Evolutionary conservation across 495 filamentous ascomycete species (phyloP), one percentile per base, ranked within the genome.

Genomic region (Chaetomidium leptoderma): DNA sequence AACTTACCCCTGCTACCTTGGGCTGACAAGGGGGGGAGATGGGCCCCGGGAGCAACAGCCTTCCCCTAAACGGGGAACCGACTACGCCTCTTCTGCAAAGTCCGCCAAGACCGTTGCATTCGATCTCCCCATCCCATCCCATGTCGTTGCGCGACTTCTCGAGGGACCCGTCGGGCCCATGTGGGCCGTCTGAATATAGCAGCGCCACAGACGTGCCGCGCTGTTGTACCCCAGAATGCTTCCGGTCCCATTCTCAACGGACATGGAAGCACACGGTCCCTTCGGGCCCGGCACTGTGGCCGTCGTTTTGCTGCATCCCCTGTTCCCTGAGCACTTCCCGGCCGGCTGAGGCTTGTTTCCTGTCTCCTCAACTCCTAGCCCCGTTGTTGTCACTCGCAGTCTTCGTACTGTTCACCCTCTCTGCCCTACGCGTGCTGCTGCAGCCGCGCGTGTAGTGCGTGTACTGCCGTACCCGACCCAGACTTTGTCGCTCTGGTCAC

Each of bases 141-240:
- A 64, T 44, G 39, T 63, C 57, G 62, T 61, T 64, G 58, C 57
- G 29, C 52, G 59, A 60, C 56, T 48, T 59, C 45, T 39, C 51
- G n/a, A 59, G 48, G 44, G 44, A 46, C 21, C 39, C 53, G 40
- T 16, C 52, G 53, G 60, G 56, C 55, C 43, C 56, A n/a, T 59
- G 60, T 59, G 57, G 45, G 44, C 56, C 64, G 58, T 72, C 70
- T 76, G 67, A 73, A 75, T 74, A 76, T 75, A 76, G 73, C 74
- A 77, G 73, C 71, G 74, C 74, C 71, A 68, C 68, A 56, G 23
- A 48, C 57, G 51, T 68, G 67, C 70, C 59, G 61, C 63, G 47
- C 45, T 46, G 55, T 58, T 10, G 59, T 59, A 57, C 63, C 58
- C 59, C 58, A 60, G 47, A 57, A 57, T 58, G 55, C 40, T 40